Base-by-base conservation (phyloP, 352 stramenopile species). In the Globisporangium barbulae region DNA sequence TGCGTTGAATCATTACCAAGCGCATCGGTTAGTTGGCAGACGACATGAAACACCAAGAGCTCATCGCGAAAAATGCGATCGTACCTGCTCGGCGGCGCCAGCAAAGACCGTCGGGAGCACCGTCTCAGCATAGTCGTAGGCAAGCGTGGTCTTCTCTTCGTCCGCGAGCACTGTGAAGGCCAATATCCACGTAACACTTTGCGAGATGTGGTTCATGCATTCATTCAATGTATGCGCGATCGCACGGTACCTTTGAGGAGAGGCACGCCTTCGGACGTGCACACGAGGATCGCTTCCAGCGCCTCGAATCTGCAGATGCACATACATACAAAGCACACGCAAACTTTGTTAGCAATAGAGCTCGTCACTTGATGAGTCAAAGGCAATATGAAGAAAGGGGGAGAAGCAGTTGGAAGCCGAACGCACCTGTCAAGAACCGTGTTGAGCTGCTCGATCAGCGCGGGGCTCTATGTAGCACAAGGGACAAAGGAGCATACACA, bases 51-150 rank as follows among this genome's bases (percentile, higher is more conserved):
- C 17, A 22, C 22, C 42, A 9, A 59, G 42, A 4, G 28, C 57
- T 15, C 6, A 7, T 10, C 56, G 13, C 47, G 22, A 19, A 21
- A 52, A 4, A 28, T 30, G 44, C 2, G 31, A n/a, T 57, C 53
- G 37, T 47, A 91, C 83, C 74, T 93, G 85, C 65, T 94, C 85
- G 9, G 83, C 82, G 8, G 78, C 85, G 8, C 78, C 79, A 33
- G 85, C 83, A 67, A 94, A 91, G 17, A 94, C 69, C n/a, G 81
- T 89, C 19, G 85, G 83, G 17, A 94, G 71, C 50, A 89, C 80
- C 2, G 85, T 94, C 71, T 91, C 85, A 35, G 81, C 81, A 67
- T 89, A 89, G 50, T 94, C 83, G 58, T 88, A 85, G 39, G 74
- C 68, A 28, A 80, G 63, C 50, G 75, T 71, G 5, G 68, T 72